A percentile compares a stretch with the other conserved stretches of the same genome.
These are phyloP conservation scores for Colletotrichum cereale DNA, from an alignment of 2,329 filamentous ascomycete genomes.

Conservation along the genomic window DNA sequence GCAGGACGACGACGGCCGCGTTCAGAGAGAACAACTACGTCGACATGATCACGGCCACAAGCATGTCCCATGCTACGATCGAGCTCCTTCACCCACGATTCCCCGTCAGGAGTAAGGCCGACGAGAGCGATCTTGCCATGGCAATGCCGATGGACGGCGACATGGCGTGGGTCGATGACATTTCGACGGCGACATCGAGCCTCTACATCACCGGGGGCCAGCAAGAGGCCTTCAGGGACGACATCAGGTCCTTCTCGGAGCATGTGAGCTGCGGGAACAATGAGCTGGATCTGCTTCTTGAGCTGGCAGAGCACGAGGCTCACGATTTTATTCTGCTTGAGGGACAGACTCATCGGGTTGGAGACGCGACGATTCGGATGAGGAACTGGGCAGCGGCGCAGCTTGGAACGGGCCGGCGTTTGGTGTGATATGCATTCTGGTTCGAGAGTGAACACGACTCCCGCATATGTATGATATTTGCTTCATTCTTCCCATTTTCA, in stretches of 20 bases:
- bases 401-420: neutral
- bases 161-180: constrained; percentile 46
- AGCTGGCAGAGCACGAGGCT: constrained; percentile 47
- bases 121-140: constrained; percentile 44
- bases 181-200: constrained; percentile 41
- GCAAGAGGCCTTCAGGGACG: constrained; percentile 49
- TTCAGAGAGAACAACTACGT: constrained; percentile 46
- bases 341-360: constrained; percentile 42
- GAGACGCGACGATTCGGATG: constrained; percentile 49
- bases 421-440: neutral
- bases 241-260: constrained; percentile 45
- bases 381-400: constrained; percentile 45
- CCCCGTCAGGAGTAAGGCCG: constrained; percentile 32
- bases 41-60: constrained; percentile 50
- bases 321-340: constrained; percentile 52
- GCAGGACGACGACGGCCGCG: constrained; percentile 41
- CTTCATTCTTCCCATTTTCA: neutral
- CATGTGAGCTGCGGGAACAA: constrained; percentile 41
- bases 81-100: constrained; percentile 25
- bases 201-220: constrained; percentile 51
- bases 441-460: no score
- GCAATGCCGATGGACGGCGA: constrained; percentile 48
- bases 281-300: constrained; percentile 47
- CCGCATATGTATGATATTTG: neutral
- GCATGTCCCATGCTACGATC: constrained; percentile 17